These are phyloP conservation scores for Colletotrichum phormii DNA, from an alignment of 2,329 filamentous ascomycete species.

Conservation along the genomic window DNA sequence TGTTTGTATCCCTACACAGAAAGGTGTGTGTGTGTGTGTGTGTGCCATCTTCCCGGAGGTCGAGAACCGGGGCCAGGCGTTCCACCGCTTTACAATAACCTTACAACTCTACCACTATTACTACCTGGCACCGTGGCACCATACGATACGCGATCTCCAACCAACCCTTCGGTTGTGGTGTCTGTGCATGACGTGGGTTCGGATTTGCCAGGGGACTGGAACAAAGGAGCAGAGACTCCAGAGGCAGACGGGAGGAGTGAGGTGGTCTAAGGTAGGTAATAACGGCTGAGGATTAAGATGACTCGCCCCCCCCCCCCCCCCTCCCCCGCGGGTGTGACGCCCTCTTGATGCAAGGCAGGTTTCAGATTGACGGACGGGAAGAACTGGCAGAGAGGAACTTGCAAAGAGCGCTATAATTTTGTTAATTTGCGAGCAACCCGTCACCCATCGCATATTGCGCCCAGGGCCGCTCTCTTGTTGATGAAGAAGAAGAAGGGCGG, in stretches of 20 bases:
- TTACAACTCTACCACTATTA: not conserved
- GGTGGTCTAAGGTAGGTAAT: not conserved
- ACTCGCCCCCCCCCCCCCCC: conserved; percentile 6
- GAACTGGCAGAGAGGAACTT: not conserved
- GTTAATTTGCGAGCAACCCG: not conserved
- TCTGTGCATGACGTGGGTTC: conserved; percentile 29
- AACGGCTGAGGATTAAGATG: conserved; percentile 11
- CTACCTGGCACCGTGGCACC: not conserved
- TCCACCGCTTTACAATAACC: not conserved
- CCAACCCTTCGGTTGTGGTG: not conserved
- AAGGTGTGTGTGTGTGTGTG: not conserved
- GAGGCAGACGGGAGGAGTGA: not conserved
- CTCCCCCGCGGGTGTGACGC: conserved; percentile 23
- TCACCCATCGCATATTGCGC: not conserved
- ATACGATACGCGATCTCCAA: conserved; percentile 15
- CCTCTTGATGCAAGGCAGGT: conserved; percentile 36
- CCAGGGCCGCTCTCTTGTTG: not conserved
- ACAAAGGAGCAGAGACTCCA: not conserved
- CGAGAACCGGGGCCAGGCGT: conserved; percentile 27
- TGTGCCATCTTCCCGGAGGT: conserved; percentile 16
- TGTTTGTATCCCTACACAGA: not conserved
- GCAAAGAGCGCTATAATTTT: not conserved
- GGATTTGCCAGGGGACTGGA: conserved; percentile 1
- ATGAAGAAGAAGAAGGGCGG: not conserved
- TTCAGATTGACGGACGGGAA: conserved; percentile 32